Evolutionary conservation across 768 basidiomycete species (phyloP).

Genomic region (Wakefieldia striispora): DNA sequence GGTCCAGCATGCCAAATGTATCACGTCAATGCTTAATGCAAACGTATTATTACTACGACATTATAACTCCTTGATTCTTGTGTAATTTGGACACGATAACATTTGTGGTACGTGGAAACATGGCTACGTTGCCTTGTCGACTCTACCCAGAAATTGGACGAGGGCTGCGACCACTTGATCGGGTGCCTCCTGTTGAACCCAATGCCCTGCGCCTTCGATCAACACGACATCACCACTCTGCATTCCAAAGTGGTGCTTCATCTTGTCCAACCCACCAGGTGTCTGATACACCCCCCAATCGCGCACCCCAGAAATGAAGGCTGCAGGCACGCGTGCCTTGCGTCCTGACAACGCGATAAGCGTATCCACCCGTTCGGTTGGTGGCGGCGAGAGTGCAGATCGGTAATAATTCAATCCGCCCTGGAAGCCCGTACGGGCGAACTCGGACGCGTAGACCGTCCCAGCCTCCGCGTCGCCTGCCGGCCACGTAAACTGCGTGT

Average conservation of each 20-base stretch:
- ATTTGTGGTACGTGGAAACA: too few species aligned
- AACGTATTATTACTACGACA: slow-evolving; percentile 17
- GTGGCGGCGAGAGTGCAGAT: slow-evolving; percentile 30
- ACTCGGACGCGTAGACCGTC: slow-evolving; percentile 48
- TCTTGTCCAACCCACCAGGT: slow-evolving; percentile 46
- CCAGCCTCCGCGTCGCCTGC: slow-evolving; percentile 42
- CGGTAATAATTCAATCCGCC: slow-evolving; percentile 63
- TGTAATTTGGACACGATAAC: too few species aligned
- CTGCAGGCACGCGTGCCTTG: slow-evolving; percentile 49
- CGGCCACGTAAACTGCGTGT: slow-evolving; percentile 40
- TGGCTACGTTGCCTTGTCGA: slow-evolving; percentile 6
- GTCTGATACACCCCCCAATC: slow-evolving; percentile 64
- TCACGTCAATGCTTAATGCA: slow-evolving; percentile 17
- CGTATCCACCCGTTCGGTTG: slow-evolving; percentile 37
- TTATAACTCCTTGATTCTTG: slow-evolving; percentile 2
- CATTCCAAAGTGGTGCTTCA: slow-evolving; percentile 38
- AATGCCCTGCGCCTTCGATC: slow-evolving; percentile 57
- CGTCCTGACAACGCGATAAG: slow-evolving; percentile 45
- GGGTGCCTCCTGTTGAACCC: slow-evolving; percentile 60
- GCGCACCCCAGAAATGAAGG: slow-evolving; percentile 52
- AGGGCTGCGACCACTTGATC: slow-evolving; percentile 41
- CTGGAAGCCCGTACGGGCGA: slow-evolving; percentile 54
- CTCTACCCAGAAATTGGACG: slow-evolving; percentile 38
- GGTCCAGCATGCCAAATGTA: slow-evolving; percentile 25
- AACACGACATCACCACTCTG: slow-evolving; percentile 47